Evolutionary conservation across 176 grass and related monocot species (phyloP).

Genomic region (Avena eriantha): DNA sequence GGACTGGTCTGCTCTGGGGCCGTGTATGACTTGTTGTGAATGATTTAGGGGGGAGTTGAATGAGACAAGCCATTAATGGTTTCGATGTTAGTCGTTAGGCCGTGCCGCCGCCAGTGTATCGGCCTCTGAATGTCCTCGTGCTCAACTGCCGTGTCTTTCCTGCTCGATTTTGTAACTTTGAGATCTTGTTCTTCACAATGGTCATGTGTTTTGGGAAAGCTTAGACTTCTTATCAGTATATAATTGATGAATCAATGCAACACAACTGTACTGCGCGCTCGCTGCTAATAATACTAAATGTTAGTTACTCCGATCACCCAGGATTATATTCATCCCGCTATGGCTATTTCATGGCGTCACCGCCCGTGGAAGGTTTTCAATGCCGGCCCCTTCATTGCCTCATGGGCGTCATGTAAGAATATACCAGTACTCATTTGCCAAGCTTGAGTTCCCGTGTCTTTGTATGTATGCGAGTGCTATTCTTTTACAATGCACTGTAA

Average conservation of each 20-base stretch:
- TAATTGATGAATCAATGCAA: background rate
- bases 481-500: background rate
- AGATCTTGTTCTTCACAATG: background rate
- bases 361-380: slow-evolving; percentile 90
- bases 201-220: background rate
- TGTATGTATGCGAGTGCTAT: background rate
- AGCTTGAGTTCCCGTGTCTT: background rate
- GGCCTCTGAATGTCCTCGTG: background rate
- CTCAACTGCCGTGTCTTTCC: background rate
- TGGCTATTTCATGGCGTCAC: slow-evolving; percentile 92
- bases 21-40: background rate
- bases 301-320: slow-evolving; percentile 37
- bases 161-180: background rate
- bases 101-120: background rate
- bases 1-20: background rate
- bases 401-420: slow-evolving; percentile 86
- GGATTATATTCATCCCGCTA: slow-evolving; percentile 88
- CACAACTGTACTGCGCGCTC: background rate
- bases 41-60: background rate
- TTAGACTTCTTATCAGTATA: background rate
- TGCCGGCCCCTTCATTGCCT: slow-evolving; percentile 93
- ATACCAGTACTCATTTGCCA: background rate
- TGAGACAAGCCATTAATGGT: background rate
- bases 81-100: background rate
- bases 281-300: background rate